Evolutionary conservation across 306 rosid species (phyloP), one percentile per base, ranked within the genome.

Genomic region (Spatholobus suberectus): DNA sequence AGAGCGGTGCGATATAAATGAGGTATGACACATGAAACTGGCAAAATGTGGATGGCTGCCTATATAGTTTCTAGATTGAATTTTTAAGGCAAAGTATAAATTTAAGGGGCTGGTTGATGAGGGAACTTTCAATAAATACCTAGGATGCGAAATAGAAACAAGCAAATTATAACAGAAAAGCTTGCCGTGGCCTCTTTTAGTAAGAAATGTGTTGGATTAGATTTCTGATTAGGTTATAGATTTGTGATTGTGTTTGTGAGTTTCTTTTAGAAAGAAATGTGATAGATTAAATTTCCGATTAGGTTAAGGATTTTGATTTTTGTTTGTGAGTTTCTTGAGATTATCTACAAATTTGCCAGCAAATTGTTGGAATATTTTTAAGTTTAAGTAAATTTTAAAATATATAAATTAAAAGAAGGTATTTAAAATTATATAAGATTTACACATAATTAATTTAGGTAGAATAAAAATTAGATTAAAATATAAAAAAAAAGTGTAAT

Each of bases 1-100:
- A 78, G 6, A 83, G 70, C 49, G 69, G 68, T 40, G 41, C 21
- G 70, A 70, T 70, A 47, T 77, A 47, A 77, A 77, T 71, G 44
- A 69, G 35, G 73, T 68, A 46, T 34, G 27, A 61, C 65, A 44
- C 51, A 37, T 59, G 51, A 70, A 59, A 52, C n/a, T 27, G 14
- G 47, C 73, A 27, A 44, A 24, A 8, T 51, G 58, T 66, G 52
- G 75, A 51, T 67, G 73, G 26, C 8, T 65, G 3, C 27, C 6
- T 15, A 61, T 63, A 10, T 68, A 5, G 29, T 77, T 77, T 63
- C 52, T 29, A 23, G 47, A 18, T 72, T 80, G 43, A 6, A 27
- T 71, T 44, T 58, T 80, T 20, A 40, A 26, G 14, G 49, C 38
- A 71, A 55, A 27, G 15, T 13, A 70, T 32, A 72, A 10, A 24